Evolutionary conservation across 345 rosid genomes (phyloP), one percentile per base, ranked within the genome.

Genomic region (Salix caprea): DNA sequence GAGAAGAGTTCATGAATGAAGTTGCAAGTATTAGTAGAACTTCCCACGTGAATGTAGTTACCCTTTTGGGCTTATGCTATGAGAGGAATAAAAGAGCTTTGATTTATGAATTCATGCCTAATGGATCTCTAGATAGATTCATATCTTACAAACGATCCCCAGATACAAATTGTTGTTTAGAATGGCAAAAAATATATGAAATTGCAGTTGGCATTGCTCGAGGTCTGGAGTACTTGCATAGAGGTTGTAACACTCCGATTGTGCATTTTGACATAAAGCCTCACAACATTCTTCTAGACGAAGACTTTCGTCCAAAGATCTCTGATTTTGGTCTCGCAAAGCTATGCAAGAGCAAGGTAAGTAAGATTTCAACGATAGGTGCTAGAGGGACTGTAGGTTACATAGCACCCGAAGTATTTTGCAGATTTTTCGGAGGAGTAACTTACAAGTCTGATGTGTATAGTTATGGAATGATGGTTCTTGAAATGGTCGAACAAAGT

Each of bases 1-100:
- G 84, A 0, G 83, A 83, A 73, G 88, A 80, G 4, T 86, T 88
- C 58, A 85, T 83, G 6, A 86, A 88, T 73, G 89, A 86, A 36
- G 86, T 89, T 4, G 78, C 79, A 4, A 78, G 78, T 30, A 76
- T 82, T 18, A 70, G 87, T 24, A 82, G 82, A 65, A 86, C 83
- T 24, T 78, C 79, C 7, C 89, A 82, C 23, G 74, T 83, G 10
- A 80, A 84, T 76, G 58, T 82, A 23, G 81, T 84, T 12, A 34
- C 60, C 14, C 72, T 86, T 21, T 48, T 86, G 37, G 90, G 90
- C 7, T 89, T 88, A 67, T 89, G 87, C 65, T 72, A 67, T 8
- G 81, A 82, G 16, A 71, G 70, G 70, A 80, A 50, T 15, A 67
- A 71, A 72, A 76, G 74, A 42, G 77, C 82, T 48, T 18, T 82